Conservation (phyloP, 805 yeast genomes). For the Candida adriatica region DNA sequence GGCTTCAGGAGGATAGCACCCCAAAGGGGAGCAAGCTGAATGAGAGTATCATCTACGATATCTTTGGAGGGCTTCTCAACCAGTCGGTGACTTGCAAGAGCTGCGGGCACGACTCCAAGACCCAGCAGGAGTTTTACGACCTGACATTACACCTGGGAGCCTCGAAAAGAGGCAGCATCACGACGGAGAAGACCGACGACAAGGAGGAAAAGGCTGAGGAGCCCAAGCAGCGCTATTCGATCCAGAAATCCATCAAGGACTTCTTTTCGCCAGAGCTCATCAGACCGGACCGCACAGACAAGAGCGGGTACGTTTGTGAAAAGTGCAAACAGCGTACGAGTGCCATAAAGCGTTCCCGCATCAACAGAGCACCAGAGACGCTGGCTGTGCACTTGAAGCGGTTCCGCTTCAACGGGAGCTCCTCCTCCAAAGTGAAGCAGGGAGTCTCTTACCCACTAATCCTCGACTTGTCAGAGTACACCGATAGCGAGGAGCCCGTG, state of each 20-base stretch:
- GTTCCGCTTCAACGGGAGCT: conserved; percentile 78
- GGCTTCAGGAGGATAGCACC: conserved; percentile 87
- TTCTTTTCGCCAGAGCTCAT: conserved; percentile 81
- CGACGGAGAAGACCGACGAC: conserved; percentile 6
- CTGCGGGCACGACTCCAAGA: conserved; percentile 78
- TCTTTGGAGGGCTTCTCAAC: conserved; percentile 84
- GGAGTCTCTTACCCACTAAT: conserved; percentile 74
- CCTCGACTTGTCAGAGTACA: conserved; percentile 64
- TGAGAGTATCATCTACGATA: conserved; percentile 78
- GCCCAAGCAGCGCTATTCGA: conserved; percentile 42
- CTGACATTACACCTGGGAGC: conserved; percentile 64
- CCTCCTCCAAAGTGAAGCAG: conserved; percentile 81
- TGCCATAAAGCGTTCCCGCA: conserved; percentile 70
- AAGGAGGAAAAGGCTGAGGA: conserved; percentile 8
- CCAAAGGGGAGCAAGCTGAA: conserved; percentile 85
- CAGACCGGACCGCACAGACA: conserved; percentile 57
- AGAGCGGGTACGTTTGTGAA: conserved; percentile 82
- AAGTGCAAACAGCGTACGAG: conserved; percentile 70
- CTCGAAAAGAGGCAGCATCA: conserved; percentile 19
- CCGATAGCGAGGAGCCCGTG: conserved; percentile 39
- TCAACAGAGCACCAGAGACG: conserved; percentile 83
- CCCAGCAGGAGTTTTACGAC: conserved; percentile 92
- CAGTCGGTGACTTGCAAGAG: conserved; percentile 80
- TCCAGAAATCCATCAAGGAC: conserved; percentile 70
- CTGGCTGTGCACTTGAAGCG: conserved; percentile 82